Conservation (phyloP, 1,284 basidiomycete species). For the Athelia psychrophila region DNA sequence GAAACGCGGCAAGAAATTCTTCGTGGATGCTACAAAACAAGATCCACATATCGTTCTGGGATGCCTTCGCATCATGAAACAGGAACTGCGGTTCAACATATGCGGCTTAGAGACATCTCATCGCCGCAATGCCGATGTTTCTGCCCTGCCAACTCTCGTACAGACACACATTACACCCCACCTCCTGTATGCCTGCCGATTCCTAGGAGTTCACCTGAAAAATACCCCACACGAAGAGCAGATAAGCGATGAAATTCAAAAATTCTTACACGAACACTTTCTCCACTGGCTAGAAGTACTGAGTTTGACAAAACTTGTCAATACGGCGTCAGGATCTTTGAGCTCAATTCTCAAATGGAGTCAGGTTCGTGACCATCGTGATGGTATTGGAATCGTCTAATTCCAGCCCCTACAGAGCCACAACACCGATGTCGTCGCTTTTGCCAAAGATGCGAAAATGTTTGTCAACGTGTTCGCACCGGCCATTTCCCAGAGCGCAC, state of each 20-base stretch:
- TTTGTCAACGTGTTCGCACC: neutral
- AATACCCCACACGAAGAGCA: neutral
- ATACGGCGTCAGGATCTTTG: neutral
- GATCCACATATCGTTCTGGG: neutral
- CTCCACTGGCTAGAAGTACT: neutral
- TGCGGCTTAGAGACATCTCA: neutral
- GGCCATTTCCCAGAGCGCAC: neutral
- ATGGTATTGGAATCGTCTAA: neutral
- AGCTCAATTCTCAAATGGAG: neutral
- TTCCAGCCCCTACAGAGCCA: neutral
- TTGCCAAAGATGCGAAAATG: neutral
- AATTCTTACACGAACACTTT: neutral
- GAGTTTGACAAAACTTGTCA: neutral
- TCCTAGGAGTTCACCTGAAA: neutral
- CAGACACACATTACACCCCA: neutral
- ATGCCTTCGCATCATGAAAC: neutral
- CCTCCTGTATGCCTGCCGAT: neutral
- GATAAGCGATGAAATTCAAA: neutral
- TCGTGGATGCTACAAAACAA: neutral
- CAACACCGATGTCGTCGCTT: neutral
- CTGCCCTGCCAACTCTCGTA: neutral
- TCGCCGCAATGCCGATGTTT: neutral
- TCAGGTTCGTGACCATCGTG: neutral
- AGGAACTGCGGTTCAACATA: neutral
- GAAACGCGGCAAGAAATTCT: neutral